These are phyloP conservation scores for Coprinellus aureogranulatus DNA, from an alignment of 768 basidiomycete genomes.

Conservation along the genomic window DNA sequence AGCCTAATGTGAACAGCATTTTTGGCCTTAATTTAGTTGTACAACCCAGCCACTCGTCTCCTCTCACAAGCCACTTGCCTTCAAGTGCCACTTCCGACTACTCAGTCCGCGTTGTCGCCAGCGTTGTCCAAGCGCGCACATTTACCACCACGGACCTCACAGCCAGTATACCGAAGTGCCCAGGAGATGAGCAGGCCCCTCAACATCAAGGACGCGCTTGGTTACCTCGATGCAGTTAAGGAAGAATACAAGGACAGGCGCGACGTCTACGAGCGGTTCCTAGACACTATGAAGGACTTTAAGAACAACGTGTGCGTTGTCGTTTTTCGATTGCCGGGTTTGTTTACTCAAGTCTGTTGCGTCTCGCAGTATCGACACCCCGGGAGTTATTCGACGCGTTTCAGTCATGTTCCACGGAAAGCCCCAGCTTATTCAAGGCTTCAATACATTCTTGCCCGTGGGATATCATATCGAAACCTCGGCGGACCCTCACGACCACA, in stretches of 20 bases:
- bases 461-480: conserved; percentile 93
- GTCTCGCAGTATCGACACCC: conserved; percentile 82
- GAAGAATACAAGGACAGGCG: conserved; percentile 85
- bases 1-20: too few relatives aligned
- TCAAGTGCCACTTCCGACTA: too few relatives aligned
- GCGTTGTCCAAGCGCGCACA: too few relatives aligned
- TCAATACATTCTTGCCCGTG: conserved; percentile 94
- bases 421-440: conserved; percentile 88
- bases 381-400: conserved; percentile 94
- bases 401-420: conserved; percentile 91
- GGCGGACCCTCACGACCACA: conserved; percentile 65
- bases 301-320: conserved; percentile 83
- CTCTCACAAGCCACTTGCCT: too few relatives aligned
- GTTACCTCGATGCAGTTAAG: conserved; percentile 94
- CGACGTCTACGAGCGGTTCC: conserved; percentile 90
- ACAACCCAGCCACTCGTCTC: too few relatives aligned
- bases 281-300: conserved; percentile 99
- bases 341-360: conserved; percentile 16
- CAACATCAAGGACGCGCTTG: conserved; percentile 91
- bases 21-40: too few relatives aligned
- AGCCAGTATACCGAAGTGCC: neutral
- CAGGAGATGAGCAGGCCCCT: conserved; percentile 60
- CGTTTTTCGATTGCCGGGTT: conserved; percentile 14
- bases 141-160: neutral
- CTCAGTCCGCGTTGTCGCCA: too few relatives aligned